Base-by-base conservation (phyloP, 306 rosid species). In the Medicago ruthenica region DNA sequence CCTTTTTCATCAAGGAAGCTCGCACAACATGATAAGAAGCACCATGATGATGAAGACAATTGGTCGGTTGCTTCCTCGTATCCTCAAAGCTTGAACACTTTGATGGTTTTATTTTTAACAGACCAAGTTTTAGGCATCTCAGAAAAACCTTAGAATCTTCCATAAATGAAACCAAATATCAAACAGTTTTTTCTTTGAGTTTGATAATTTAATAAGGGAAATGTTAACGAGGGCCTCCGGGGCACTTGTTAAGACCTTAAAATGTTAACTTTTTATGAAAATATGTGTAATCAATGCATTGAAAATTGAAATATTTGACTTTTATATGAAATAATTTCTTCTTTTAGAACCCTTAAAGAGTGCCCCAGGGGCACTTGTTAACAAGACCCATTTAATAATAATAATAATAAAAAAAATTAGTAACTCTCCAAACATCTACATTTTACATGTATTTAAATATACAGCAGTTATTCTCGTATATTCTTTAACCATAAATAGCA, bases 1-100 rank as follows among this genome's bases (percentile, higher is more conserved):
- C 97, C 98, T 74, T 80, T 81, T 62, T 78, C 98, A 11, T 61
- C 91, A 51, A 79, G 78, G 82, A 88, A 82, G 83, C 50, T 75
- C 27, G 41, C 63, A 64, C 96, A 80, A 39, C 85, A 68, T 67
- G 90, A 48, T 76, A 90, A 81, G 91, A 92, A 92, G 82, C 91
- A 90, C 73, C 83, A 70, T 3, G 97, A 88, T 17, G 98, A 90
- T 76, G 97, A 95, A 84, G 99, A 95, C 66, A 83, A 64, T 83
- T 92, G 88, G 90, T 96, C 96, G 64, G 24, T 82, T 31, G 79
- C 92, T 75, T 89, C 97, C 74, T 92, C 99, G 97, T 96, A 96
- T 96, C 99, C 99, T 92, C 67, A 67, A 61, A 57, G 76, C 18
- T 75, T 41, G 8, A 53, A 76, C 11, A 73, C 27, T 81, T 71